A percentile compares a stretch with the other conserved stretches of the same genome.
These are phyloP conservation scores for Epichloe festucae DNA, from an alignment of 2,329 filamentous ascomycete species.

Conservation along the genomic window DNA sequence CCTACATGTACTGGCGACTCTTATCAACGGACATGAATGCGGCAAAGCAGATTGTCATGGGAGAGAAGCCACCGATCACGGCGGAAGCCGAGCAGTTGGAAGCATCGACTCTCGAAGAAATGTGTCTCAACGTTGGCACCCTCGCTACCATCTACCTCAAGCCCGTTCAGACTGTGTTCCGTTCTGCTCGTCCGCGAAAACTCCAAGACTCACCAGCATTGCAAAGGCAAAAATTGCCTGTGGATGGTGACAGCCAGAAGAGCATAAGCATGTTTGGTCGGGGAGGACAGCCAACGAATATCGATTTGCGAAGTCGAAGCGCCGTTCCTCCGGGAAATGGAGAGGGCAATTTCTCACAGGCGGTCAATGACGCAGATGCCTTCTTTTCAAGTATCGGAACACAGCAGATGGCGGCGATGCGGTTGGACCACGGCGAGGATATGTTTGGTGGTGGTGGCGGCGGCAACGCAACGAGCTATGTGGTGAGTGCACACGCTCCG, in stretches of 20 bases:
- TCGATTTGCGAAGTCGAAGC: constrained; percentile 29
- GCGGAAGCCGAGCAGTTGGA: constrained; percentile 93
- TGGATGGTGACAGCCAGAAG: constrained; percentile 42
- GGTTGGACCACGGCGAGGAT: constrained; percentile 49
- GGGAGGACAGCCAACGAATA: constrained; percentile 37
- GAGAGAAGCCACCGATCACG: constrained; percentile 90
- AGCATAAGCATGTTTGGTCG: constrained; percentile 44
- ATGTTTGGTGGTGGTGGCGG: constrained; percentile 49
- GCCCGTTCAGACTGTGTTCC: constrained; percentile 93
- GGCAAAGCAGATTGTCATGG: constrained; percentile 87
- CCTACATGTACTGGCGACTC: constrained; percentile 99
- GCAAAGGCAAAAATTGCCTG: constrained; percentile 55
- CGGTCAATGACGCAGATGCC: constrained; percentile 73
- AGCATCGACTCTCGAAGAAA: constrained; percentile 81
- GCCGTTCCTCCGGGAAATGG: constrained; percentile 13
- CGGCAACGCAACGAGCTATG: constrained; percentile 42
- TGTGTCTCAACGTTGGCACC: constrained; percentile 93
- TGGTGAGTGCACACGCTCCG: constrained; percentile 72
- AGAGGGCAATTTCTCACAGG: constrained; percentile 46
- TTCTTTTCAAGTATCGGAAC: constrained; percentile 74
- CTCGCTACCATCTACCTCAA: constrained; percentile 96
- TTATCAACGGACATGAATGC: constrained; percentile 81
- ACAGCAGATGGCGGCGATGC: constrained; percentile 61
- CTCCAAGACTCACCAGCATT: constrained; percentile 76
- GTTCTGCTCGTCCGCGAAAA: constrained; percentile 67